Conservation (phyloP, 1,139 yeast genomes). For the Candida labiduridarum region DNA sequence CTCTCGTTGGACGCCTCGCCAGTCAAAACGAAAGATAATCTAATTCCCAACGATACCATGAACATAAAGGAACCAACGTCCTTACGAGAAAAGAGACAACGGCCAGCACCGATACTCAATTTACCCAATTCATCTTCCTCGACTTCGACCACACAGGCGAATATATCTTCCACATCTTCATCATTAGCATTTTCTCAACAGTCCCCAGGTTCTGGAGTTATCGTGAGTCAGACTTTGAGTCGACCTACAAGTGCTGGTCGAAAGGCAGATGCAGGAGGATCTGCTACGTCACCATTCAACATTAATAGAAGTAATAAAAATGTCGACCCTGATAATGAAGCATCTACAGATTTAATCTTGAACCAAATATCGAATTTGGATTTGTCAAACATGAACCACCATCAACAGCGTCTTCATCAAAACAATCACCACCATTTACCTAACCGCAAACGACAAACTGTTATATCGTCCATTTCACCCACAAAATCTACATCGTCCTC, state of each 20-base stretch:
- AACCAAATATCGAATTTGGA: conserved; percentile 36
- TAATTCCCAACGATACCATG: conserved; percentile 10
- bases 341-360: conserved; percentile 27
- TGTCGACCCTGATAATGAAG: conserved; percentile 32
- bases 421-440: conserved; percentile 10
- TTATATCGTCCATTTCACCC: conserved; percentile 48
- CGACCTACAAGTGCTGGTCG: conserved; percentile 13
- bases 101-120: conserved; percentile 30
- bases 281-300: conserved; percentile 13
- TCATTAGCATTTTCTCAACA: conserved; percentile 6
- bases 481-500: conserved; percentile 36
- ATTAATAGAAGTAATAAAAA: conserved; percentile 25
- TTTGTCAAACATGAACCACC: conserved; percentile 13
- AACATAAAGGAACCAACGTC: conserved; percentile 17
- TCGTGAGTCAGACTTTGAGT: conserved; percentile 14
- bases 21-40: conserved; percentile 2
- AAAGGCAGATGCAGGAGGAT: not conserved
- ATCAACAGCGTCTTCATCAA: conserved; percentile 7
- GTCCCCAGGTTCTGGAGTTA: conserved; percentile 10
- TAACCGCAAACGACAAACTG: conserved; percentile 42
- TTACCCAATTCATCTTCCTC: conserved; percentile 14
- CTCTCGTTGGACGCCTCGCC: conserved; percentile 50
- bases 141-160: conserved; percentile 8
- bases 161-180: conserved; percentile 4
- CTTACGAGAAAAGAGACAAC: conserved; percentile 19